These are phyloP conservation scores for Claviceps spartinae DNA, from an alignment of 2,329 filamentous ascomycete species.

Conservation along the genomic window DNA sequence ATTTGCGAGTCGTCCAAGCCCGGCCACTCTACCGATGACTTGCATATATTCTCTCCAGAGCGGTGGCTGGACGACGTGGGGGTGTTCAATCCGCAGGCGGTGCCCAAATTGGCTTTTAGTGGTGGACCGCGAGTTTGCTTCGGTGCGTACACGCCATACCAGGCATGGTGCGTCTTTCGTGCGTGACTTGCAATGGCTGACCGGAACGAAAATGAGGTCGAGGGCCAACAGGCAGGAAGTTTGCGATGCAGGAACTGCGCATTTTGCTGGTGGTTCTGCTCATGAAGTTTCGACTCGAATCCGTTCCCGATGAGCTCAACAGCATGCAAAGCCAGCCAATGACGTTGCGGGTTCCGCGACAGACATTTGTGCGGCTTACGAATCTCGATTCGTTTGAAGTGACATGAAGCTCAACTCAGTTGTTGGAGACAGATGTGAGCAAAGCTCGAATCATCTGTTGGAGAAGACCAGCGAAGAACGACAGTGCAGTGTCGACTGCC, in stretches of 20 bases:
- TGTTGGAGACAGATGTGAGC: background rate
- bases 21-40: background rate
- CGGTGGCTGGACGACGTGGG: conserved; percentile 6
- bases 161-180: background rate
- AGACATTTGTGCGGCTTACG: conserved; percentile 1
- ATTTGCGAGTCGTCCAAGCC: background rate
- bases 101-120: background rate
- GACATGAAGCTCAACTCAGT: background rate
- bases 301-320: background rate
- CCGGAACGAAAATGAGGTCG: background rate
- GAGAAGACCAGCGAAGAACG: too few relatives aligned
- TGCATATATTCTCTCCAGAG: conserved; percentile 6
- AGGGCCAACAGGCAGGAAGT: background rate
- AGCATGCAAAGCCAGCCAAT: background rate
- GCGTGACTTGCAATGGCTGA: background rate
- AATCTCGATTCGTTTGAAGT: background rate
- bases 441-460: too few relatives aligned
- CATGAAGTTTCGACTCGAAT: background rate
- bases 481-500: too few relatives aligned
- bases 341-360: background rate
- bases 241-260: conserved; percentile 2
- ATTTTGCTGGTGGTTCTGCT: background rate
- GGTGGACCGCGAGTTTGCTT: conserved; percentile 1
- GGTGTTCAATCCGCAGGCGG: background rate
- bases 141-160: background rate